Evolutionary conservation across 2,329 filamentous ascomycete species (phyloP).

Genomic region (Neonectria punicea): DNA sequence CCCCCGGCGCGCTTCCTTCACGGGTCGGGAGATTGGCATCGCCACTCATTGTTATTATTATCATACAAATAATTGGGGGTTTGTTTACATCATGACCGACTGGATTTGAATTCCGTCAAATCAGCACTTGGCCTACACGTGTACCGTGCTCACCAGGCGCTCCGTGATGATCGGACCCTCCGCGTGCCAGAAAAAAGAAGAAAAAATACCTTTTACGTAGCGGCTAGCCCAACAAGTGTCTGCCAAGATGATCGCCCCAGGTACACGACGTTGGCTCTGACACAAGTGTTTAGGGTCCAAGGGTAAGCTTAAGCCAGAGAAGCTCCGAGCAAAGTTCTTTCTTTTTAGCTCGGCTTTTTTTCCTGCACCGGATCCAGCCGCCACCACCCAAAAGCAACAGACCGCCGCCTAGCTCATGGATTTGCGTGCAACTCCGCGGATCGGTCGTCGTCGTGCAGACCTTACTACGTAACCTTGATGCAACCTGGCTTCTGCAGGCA

Average conservation of each 20-base stretch:
- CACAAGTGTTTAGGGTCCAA: conserved; percentile 32
- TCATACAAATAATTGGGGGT: background rate
- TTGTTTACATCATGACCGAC: background rate
- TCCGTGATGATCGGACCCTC: conserved; percentile 6
- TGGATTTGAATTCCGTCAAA: conserved; percentile 1
- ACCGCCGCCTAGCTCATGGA: conserved; percentile 2
- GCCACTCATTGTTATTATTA: conserved; percentile 10
- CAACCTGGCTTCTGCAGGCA: background rate
- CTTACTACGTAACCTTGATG: background rate
- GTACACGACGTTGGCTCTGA: conserved; percentile 26
- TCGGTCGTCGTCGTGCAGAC: background rate
- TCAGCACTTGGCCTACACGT: conserved; percentile 15
- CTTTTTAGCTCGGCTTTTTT: background rate
- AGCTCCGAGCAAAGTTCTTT: conserved; percentile 15
- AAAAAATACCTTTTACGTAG: background rate
- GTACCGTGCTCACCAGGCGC: background rate
- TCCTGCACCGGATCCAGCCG: conserved; percentile 10
- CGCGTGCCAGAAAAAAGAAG: background rate
- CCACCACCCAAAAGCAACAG: conserved; percentile 1
- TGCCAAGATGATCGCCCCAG: conserved; percentile 9
- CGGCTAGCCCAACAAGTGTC: background rate
- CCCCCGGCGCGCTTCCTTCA: background rate
- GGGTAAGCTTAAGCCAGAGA: conserved; percentile 41
- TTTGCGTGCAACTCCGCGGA: background rate
- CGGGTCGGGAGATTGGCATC: conserved; percentile 8